phyloP scores from a whole-genome alignment of 257 asterid species.

The Solanum dulcamara region DNA sequence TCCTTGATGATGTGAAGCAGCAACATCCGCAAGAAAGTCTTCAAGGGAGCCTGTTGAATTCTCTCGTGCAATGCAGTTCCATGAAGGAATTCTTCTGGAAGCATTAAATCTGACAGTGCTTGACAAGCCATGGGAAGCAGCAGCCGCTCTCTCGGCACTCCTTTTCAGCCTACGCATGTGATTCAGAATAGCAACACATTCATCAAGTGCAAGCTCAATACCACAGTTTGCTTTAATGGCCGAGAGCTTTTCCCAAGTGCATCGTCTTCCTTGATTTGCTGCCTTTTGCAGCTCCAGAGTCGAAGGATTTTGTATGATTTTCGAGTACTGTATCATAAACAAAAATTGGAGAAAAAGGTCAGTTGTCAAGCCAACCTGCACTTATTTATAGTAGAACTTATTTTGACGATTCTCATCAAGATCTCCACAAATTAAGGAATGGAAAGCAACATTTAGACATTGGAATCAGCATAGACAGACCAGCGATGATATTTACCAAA shows the following conservation, averaged over 20 bases:
- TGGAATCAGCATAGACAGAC: not conserved
- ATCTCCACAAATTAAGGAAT: not conserved
- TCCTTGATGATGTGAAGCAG: constrained; percentile 22
- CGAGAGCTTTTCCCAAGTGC: constrained; percentile 83
- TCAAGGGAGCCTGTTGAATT: constrained; percentile 76
- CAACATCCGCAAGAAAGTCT: constrained; percentile 43
- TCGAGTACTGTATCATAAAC: constrained; percentile 37
- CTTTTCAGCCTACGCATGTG: constrained; percentile 64
- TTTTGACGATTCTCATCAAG: not conserved
- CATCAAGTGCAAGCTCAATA: constrained; percentile 73
- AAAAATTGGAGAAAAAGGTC: not conserved
- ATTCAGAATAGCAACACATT: constrained; percentile 62
- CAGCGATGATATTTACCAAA: not conserved
- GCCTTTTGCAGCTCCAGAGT: constrained; percentile 66
- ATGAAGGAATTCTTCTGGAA: constrained; percentile 65
- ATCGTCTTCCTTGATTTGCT: constrained; percentile 71
- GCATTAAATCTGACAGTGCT: constrained; percentile 43
- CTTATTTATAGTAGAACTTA: not conserved
- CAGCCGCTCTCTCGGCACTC: constrained; percentile 61
- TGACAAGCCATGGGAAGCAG: constrained; percentile 31
- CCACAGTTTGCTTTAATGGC: constrained; percentile 79
- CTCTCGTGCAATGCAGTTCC: constrained; percentile 71
- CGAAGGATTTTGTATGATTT: constrained; percentile 69
- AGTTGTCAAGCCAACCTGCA: not conserved
- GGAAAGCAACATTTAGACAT: not conserved